phyloP scores from a whole-genome alignment of 2,329 filamentous ascomycete genomes.

The Colletotrichum camelliae region DNA sequence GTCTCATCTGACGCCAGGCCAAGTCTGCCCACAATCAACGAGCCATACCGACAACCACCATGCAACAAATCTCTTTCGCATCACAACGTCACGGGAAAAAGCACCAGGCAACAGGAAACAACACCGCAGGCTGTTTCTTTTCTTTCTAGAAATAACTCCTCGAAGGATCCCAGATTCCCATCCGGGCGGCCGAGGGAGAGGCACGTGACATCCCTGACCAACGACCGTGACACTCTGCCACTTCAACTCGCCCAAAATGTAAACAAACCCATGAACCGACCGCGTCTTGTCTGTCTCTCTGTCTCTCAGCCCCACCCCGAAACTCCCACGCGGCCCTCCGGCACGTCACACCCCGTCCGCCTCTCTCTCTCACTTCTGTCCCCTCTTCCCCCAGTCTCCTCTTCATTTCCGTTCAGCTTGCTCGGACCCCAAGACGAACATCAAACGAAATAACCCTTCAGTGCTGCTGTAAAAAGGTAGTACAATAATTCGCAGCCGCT shows the following conservation, averaged over 20 bases:
- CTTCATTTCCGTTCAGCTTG: background rate
- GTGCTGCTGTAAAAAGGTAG: too few species aligned
- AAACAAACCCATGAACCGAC: conserved; percentile 1
- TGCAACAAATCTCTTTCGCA: background rate
- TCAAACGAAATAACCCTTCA: background rate
- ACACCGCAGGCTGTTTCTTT: background rate
- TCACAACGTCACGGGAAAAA: background rate
- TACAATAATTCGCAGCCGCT: background rate
- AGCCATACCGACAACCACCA: background rate
- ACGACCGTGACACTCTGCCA: background rate
- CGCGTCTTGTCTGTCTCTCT: conserved; percentile 5
- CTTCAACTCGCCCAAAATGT: background rate
- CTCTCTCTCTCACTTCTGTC: background rate
- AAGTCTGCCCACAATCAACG: background rate
- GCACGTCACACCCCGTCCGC: background rate
- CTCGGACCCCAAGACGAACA: background rate
- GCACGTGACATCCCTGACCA: background rate
- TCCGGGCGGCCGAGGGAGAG: background rate
- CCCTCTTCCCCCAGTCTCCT: background rate
- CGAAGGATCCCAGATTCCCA: background rate
- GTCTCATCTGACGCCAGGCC: background rate
- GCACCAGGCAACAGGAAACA: background rate
- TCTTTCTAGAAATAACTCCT: background rate
- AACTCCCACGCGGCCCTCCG: background rate
- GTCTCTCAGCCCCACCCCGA: conserved; percentile 24